A percentile compares a stretch with the other conserved stretches of the same genome.
These are phyloP conservation scores for Phoenix roebelenii DNA, from an alignment of 176 grass and related monocot genomes.

Conservation along the genomic window DNA sequence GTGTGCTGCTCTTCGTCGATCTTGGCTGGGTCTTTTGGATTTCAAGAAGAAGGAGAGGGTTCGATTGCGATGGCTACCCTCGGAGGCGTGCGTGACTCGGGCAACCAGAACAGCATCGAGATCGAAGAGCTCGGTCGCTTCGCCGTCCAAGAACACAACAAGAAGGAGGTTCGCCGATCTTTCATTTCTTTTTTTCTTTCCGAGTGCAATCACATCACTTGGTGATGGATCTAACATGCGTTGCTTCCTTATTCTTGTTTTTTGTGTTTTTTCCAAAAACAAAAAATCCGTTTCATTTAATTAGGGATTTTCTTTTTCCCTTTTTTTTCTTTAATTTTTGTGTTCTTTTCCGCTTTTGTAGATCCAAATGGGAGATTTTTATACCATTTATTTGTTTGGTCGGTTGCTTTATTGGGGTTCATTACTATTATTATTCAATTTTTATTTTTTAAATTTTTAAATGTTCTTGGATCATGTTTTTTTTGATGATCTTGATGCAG, in stretches of 20 bases:
- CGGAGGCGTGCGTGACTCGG: conserved; percentile 11
- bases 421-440: not conserved
- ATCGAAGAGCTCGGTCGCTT: conserved; percentile 67
- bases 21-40: too few relatives aligned
- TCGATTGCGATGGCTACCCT: conserved; percentile 11
- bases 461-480: conserved; percentile 10
- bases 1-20: too few relatives aligned
- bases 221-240: not conserved
- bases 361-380: too few relatives aligned
- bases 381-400: too few relatives aligned
- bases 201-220: not conserved
- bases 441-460: not conserved
- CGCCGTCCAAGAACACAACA: conserved; percentile 89
- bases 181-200: conserved; percentile 5
- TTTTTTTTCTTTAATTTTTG: too few relatives aligned
- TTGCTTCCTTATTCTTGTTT: too few relatives aligned
- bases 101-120: conserved; percentile 47
- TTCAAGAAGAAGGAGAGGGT: too few relatives aligned
- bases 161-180: conserved; percentile 32
- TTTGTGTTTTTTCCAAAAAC: too few relatives aligned
- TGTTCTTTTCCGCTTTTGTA: too few relatives aligned
- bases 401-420: too few relatives aligned
- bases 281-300: too few relatives aligned
- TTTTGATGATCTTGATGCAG: conserved; percentile 20
- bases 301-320: too few relatives aligned